A percentile compares a stretch with the other conserved stretches of the same genome.
phyloP scores from a whole-genome alignment of 768 basidiomycete genomes.

The Naganishia vishniacii region DNA sequence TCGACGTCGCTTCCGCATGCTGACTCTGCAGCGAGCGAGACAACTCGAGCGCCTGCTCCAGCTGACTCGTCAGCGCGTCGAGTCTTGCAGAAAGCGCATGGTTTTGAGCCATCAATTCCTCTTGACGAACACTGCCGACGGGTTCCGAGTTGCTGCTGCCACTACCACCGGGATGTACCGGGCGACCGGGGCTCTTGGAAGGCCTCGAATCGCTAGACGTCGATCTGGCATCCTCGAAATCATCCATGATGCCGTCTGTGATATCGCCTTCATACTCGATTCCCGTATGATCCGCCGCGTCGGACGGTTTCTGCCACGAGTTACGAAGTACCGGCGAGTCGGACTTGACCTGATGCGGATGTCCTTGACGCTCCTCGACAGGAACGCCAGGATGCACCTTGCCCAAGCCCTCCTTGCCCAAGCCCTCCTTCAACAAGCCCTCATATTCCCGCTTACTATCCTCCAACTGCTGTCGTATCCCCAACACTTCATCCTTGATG shows the following conservation, averaged over 20 bases:
- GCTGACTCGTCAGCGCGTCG: slow-evolving; percentile 60
- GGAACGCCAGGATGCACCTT: slow-evolving; percentile 54
- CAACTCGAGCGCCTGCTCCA: slow-evolving; percentile 68
- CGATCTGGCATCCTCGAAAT: slow-evolving; percentile 20
- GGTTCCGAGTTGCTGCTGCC: no score
- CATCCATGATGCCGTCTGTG: slow-evolving; percentile 18
- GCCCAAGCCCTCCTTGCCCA: slow-evolving; percentile 1
- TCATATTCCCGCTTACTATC: slow-evolving; percentile 58
- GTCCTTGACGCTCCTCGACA: slow-evolving; percentile 43
- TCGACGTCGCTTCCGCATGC: slow-evolving; percentile 65
- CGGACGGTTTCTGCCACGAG: slow-evolving; percentile 2
- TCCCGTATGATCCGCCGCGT: slow-evolving; percentile 4
- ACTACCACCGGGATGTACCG: not conserved
- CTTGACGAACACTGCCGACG: slow-evolving; percentile 22
- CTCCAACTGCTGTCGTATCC: slow-evolving; percentile 61
- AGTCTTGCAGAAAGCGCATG: slow-evolving; percentile 63
- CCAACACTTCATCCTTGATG: slow-evolving; percentile 69
- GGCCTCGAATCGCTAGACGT: slow-evolving; percentile 1
- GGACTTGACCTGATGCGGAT: not conserved
- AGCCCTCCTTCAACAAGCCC: slow-evolving; percentile 39
- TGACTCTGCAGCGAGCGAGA: slow-evolving; percentile 69
- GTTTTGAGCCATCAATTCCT: slow-evolving; percentile 44
- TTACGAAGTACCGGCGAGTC: not conserved
- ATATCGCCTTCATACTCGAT: slow-evolving; percentile 25
- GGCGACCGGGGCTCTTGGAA: not conserved